These are phyloP conservation scores for Trichosporon faecale DNA, from an alignment of 1,284 basidiomycete genomes.

Conservation along the genomic window DNA sequence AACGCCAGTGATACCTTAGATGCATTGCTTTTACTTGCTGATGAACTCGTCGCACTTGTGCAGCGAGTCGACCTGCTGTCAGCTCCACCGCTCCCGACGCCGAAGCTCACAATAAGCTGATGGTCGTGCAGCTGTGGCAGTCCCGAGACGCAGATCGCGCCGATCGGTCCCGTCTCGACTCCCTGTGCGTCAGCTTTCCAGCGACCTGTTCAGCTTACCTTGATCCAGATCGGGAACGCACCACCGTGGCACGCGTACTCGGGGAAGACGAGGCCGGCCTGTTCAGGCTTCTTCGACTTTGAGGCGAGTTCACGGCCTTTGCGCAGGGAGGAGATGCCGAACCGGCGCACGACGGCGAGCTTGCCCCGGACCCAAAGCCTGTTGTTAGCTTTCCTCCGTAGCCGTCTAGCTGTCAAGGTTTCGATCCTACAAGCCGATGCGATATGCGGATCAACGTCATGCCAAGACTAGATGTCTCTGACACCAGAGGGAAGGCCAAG, in stretches of 20 bases:
- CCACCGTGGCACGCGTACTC: constrained; percentile 49
- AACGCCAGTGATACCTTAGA: not conserved
- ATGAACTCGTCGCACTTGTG: constrained; percentile 23
- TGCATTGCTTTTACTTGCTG: constrained; percentile 4
- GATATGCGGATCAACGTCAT: too few relatives aligned
- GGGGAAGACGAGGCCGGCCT: constrained; percentile 36
- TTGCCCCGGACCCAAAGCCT: constrained; percentile 47
- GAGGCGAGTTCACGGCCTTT: constrained; percentile 42
- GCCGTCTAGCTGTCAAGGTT: too few relatives aligned
- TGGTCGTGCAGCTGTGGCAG: constrained; percentile 50
- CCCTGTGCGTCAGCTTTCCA: constrained; percentile 17
- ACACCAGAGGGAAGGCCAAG: not conserved
- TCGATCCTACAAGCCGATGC: too few relatives aligned
- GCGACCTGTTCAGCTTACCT: constrained; percentile 22
- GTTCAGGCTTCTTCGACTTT: constrained; percentile 33
- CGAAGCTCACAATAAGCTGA: constrained; percentile 30
- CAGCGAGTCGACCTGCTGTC: constrained; percentile 26
- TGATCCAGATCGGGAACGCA: constrained; percentile 22
- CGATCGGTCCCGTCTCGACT: constrained; percentile 39
- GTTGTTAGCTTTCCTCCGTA: not conserved
- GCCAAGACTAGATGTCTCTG: not conserved
- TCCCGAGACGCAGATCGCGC: constrained; percentile 51
- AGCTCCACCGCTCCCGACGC: not conserved
- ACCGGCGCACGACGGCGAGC: constrained; percentile 44
- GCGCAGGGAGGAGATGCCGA: constrained; percentile 41